Conservation (phyloP, 805 yeast genomes). For the Pichia paraexigua region DNA sequence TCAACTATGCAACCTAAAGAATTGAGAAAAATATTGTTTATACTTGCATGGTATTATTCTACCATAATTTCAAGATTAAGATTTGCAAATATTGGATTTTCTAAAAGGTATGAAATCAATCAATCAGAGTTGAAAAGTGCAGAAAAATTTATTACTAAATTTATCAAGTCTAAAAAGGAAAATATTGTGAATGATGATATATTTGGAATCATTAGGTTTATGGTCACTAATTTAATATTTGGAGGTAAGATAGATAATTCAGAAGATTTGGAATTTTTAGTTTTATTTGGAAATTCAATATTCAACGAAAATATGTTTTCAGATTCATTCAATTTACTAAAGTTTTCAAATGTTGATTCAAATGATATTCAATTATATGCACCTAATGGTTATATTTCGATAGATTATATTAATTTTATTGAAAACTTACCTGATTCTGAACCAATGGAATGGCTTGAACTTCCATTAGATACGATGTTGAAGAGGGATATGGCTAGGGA, state of each 20-base stretch:
- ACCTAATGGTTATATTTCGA: slow-evolving; percentile 38
- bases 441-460: slow-evolving; percentile 25
- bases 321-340: slow-evolving; percentile 5
- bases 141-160: slow-evolving; percentile 33
- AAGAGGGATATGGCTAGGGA: slow-evolving; percentile 1
- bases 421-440: slow-evolving; percentile 43
- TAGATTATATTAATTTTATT: slow-evolving; percentile 39
- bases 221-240: slow-evolving; percentile 50
- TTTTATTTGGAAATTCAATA: slow-evolving; percentile 28
- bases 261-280: slow-evolving; percentile 34
- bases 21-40: slow-evolving; percentile 39
- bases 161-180: slow-evolving; percentile 24
- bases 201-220: slow-evolving; percentile 26
- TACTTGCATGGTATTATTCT: slow-evolving; percentile 66
- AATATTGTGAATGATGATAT: neutral
- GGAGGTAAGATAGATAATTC: slow-evolving; percentile 53
- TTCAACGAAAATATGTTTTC: slow-evolving; percentile 34
- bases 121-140: slow-evolving; percentile 62
- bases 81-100: slow-evolving; percentile 57
- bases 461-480: slow-evolving; percentile 12
- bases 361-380: slow-evolving; percentile 19
- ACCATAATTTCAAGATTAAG: slow-evolving; percentile 50
- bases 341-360: neutral
- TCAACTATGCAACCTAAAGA: slow-evolving; percentile 30
- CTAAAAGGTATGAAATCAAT: slow-evolving; percentile 56